Conservation (phyloP, 371 early-diverging fungal genomes). For the Haplosporangium sp. region DNA sequence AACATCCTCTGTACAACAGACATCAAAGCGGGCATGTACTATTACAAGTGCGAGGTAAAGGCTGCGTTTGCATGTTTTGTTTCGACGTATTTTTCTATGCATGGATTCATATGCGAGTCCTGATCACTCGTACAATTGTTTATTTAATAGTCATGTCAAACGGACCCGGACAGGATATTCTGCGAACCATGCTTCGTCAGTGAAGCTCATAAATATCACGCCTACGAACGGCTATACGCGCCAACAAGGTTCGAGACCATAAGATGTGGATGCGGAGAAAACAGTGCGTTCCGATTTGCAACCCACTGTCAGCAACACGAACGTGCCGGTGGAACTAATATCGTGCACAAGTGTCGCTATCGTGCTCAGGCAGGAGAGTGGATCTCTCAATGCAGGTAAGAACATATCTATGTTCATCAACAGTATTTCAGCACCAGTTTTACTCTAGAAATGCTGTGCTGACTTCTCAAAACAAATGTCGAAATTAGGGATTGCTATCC, state of each 20-base stretch:
- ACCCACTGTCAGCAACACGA: conserved; percentile 45
- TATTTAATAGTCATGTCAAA: conserved; percentile 36
- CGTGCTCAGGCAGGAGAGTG: conserved; percentile 38
- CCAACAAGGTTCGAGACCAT: not conserved
- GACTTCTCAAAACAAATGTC: not conserved
- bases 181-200: conserved; percentile 45
- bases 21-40: conserved; percentile 44
- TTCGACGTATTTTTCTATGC: too few species aligned
- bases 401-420: not conserved
- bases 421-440: not conserved
- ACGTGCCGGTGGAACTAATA: conserved; percentile 37
- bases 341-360: conserved; percentile 36
- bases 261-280: conserved; percentile 45
- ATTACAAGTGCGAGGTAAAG: conserved; percentile 40
- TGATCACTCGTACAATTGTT: not conserved
- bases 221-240: conserved; percentile 16
- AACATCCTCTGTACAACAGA: conserved; percentile 32
- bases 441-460: too few species aligned
- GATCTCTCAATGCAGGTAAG: conserved; percentile 38
- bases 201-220: conserved; percentile 42
- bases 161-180: conserved; percentile 18
- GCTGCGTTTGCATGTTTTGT: not conserved
- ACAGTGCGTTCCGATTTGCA: conserved; percentile 46
- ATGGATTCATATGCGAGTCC: too few species aligned
- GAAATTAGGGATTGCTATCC: conserved; percentile 35